These are phyloP conservation scores for Aspergillus sp. DNA, from an alignment of 2,329 filamentous ascomycete species.

Conservation along the genomic window DNA sequence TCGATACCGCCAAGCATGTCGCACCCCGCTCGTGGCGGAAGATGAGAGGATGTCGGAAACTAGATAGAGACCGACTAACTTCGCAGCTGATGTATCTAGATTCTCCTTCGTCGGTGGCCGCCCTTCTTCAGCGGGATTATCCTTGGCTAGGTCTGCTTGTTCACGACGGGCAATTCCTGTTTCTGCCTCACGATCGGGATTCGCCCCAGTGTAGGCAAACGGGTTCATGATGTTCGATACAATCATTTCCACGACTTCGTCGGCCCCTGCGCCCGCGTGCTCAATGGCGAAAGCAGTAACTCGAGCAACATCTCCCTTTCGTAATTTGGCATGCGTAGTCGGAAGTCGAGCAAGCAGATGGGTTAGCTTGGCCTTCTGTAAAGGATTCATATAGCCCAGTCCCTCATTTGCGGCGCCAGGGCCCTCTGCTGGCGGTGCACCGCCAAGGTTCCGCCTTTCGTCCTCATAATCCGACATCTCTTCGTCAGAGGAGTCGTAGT, in stretches of 20 bases:
- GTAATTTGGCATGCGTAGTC: conserved; percentile 69
- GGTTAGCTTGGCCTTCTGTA: conserved; percentile 80
- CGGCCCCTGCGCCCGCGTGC: conserved; percentile 79
- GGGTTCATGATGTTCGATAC: conserved; percentile 79
- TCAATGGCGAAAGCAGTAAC: conserved; percentile 86
- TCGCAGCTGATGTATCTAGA: conserved; percentile 69
- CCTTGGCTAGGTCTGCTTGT: conserved; percentile 31
- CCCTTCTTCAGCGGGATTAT: conserved; percentile 41
- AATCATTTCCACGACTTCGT: conserved; percentile 89
- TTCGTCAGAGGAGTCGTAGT: conserved; percentile 85
- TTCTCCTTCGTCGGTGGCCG: conserved; percentile 42
- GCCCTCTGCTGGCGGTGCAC: conserved; percentile 45
- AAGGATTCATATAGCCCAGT: conserved; percentile 72
- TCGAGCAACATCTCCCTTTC: conserved; percentile 82
- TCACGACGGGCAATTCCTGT: conserved; percentile 34
- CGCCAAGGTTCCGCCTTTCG: conserved; percentile 46
- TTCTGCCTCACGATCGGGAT: conserved; percentile 52
- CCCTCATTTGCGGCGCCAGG: conserved; percentile 45
- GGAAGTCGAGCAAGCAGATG: conserved; percentile 84
- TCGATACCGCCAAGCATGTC: conserved; percentile 84
- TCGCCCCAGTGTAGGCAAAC: conserved; percentile 70
- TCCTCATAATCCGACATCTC: conserved; percentile 61
- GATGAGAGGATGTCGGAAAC: conserved; percentile 79
- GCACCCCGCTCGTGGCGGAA: conserved; percentile 71
- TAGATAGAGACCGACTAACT: conserved; percentile 79